phyloP scores from a whole-genome alignment of 371 early-diverging fungal species.

The Mortierella sp. region DNA sequence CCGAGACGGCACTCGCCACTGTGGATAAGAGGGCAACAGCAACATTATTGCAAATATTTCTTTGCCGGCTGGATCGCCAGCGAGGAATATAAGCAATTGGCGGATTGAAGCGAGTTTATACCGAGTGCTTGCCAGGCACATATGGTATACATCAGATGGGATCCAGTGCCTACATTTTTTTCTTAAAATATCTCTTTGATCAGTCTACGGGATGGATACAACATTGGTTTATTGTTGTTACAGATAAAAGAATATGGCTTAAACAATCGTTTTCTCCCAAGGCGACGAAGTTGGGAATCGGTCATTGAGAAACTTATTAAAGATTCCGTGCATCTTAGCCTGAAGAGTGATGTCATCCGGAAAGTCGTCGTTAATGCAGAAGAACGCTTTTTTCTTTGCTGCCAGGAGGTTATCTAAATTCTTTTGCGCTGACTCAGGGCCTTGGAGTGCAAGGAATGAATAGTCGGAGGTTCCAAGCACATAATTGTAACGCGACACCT shows the following conservation, averaged over 20 bases:
- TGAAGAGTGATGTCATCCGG: slow-evolving; percentile 20
- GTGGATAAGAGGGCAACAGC: not conserved
- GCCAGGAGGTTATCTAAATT: slow-evolving; percentile 14
- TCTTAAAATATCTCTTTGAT: too few relatives aligned
- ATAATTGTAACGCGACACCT: slow-evolving; percentile 32
- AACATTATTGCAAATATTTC: not conserved
- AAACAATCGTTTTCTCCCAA: slow-evolving; percentile 15
- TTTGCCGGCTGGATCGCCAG: not conserved
- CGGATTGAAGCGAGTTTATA: slow-evolving; percentile 20
- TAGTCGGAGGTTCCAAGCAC: slow-evolving; percentile 49
- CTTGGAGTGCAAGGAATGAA: slow-evolving; percentile 31
- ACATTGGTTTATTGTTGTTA: not conserved
- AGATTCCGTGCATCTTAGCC: slow-evolving; percentile 17
- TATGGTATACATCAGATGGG: slow-evolving; percentile 16
- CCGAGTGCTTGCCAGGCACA: slow-evolving; percentile 11
- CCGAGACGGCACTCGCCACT: not conserved
- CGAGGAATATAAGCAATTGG: not conserved
- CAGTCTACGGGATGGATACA: not conserved
- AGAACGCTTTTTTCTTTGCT: slow-evolving; percentile 24
- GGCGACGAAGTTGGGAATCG: slow-evolving; percentile 27
- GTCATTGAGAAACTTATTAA: slow-evolving; percentile 24
- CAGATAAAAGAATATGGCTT: not conserved
- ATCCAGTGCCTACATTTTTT: slow-evolving; percentile 10
- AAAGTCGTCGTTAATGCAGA: slow-evolving; percentile 52
- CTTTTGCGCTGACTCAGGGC: not conserved